Evolutionary conservation across 371 early-diverging fungal genomes (phyloP).

Genomic region (Rhizopus delemar): DNA sequence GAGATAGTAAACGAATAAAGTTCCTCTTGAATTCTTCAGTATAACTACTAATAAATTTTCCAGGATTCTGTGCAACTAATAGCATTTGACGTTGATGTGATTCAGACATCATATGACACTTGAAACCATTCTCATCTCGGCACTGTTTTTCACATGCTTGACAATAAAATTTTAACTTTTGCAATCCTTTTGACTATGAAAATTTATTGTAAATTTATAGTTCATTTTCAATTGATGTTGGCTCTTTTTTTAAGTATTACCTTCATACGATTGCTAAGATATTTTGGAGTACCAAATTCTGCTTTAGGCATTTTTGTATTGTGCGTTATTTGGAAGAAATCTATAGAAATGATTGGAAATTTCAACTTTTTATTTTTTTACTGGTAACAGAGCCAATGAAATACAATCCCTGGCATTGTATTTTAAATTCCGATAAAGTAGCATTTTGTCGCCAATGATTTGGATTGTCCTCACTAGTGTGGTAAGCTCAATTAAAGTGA

Average conservation of each 20-base stretch:
- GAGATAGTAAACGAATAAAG: conserved; percentile 72
- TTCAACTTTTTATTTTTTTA: too few species aligned
- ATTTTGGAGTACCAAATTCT: conserved; percentile 80
- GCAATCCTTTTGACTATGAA: conserved; percentile 81
- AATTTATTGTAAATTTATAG: neutral
- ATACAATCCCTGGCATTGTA: too few species aligned
- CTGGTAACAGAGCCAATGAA: too few species aligned
- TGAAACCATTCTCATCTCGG: conserved; percentile 96
- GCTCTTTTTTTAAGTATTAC: neutral
- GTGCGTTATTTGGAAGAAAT: neutral
- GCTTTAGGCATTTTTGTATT: conserved; percentile 69
- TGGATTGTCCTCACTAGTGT: too few species aligned
- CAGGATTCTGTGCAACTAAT: conserved; percentile 83
- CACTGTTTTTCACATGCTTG: conserved; percentile 94
- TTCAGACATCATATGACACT: conserved; percentile 90
- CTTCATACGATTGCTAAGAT: conserved; percentile 84
- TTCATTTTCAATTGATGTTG: neutral
- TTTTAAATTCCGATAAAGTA: too few species aligned
- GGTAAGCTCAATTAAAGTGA: too few species aligned
- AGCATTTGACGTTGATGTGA: conserved; percentile 93
- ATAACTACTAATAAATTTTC: conserved; percentile 66
- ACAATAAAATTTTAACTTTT: conserved; percentile 92
- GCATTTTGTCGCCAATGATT: too few species aligned
- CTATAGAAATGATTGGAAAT: too few species aligned
- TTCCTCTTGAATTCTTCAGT: conserved; percentile 75